Evolutionary conservation across 768 basidiomycete genomes (phyloP).

Genomic region (Hericium rajendrae): DNA sequence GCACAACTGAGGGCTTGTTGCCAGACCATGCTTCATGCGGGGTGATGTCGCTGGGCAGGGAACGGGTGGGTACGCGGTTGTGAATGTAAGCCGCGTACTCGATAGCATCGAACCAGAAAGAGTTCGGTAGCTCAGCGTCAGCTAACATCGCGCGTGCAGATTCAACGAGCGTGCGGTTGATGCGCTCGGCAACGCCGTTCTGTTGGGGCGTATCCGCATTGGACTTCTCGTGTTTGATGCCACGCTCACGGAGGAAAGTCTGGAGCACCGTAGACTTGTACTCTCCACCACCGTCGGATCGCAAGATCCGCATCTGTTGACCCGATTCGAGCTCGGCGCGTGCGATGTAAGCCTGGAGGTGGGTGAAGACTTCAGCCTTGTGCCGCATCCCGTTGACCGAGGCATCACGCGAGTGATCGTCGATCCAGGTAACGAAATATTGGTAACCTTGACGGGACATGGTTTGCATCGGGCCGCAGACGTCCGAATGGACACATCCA

Average conservation of each 20-base stretch:
- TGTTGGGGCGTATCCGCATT: neutral
- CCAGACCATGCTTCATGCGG: constrained; percentile 9
- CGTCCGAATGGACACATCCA: neutral
- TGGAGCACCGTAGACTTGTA: neutral
- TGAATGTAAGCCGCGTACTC: constrained; percentile 5
- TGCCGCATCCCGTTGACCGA: neutral
- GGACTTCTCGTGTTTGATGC: neutral
- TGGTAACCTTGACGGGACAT: neutral
- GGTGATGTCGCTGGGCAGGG: neutral
- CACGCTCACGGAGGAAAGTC: neutral
- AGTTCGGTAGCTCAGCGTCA: constrained; percentile 12
- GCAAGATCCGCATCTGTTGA: neutral
- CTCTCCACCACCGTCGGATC: neutral
- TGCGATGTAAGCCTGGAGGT: neutral
- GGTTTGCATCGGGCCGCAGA: neutral
- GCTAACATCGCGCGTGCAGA: constrained; percentile 18
- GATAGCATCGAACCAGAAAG: constrained; percentile 22
- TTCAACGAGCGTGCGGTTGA: constrained; percentile 5
- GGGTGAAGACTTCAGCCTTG: neutral
- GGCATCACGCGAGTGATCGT: neutral
- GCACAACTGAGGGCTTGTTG: constrained; percentile 3
- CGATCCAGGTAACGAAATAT: neutral
- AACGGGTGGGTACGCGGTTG: neutral
- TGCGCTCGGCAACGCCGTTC: neutral
- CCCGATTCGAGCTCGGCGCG: neutral